Base-by-base conservation (phyloP, 2,329 filamentous ascomycete genomes). In the Pseudocercospora cruenta region DNA sequence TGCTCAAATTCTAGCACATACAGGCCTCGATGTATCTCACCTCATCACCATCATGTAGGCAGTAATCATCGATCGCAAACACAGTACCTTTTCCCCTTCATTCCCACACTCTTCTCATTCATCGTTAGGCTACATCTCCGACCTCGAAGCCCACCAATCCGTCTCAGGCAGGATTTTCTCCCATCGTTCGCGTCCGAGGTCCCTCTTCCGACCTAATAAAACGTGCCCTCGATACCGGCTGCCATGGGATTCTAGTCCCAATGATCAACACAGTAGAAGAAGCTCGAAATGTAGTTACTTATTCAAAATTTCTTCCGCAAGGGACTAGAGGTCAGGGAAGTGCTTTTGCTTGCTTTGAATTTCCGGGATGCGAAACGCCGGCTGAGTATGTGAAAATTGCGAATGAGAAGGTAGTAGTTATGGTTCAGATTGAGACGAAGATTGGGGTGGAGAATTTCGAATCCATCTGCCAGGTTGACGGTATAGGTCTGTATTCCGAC, bases 161-260 rank as follows among this genome's bases (percentile, higher is more conserved):
- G 83, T 86, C 14, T 81, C 80, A 75, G 21, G 74, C 76, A 36
- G 78, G 77, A 6, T 77, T 80, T 12, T 80, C 77, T 28, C 80
- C 81, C 2, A 68, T 82, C 16, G 78, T 82, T 31, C 76, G 80
- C 21, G 82, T 87, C 53, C 80, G 83, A 26, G 24, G 24, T 26
- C 84, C 85, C 63, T 81, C 86, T 75, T 79, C 81, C 24, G 86
- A 83, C 83, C 84, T 87, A 81, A 82, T 87, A 57, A 87, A 87
- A 73, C 78, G 85, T 63, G 85, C 85, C 12, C 80, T 88, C 36
- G 85, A 87, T 69, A 76, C 84, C 54, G 85, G 85, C 36, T 85
- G 85, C 14, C 85, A 87, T 39, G 67, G 62, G 10, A 80, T 87
- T 45, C 74, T 86, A 26, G 84, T 85, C 3, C 85, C 84, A 2